Evolutionary conservation across 352 stramenopile genomes (phyloP), one percentile per base, ranked within the genome.

Genomic region (Nothophytophthora sp.): DNA sequence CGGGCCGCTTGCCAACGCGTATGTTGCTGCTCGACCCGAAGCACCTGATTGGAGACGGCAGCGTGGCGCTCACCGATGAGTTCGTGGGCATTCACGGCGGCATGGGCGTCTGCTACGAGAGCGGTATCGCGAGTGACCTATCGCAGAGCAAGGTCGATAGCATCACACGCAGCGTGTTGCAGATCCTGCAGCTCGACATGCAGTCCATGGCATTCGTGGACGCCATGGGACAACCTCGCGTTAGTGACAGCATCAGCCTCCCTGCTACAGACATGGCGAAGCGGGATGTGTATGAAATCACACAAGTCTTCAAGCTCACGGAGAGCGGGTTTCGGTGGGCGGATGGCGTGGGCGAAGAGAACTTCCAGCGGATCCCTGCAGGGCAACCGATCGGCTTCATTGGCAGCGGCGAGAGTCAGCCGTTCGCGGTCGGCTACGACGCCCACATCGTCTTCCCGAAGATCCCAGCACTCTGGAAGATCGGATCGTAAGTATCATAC

Each of bases 381-480:
- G 33, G 46, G 2, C 36, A 80, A 15, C 59, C 73, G 2, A 79
- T 92, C 27, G 77, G 77, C 0, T 81, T 70, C 30, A 53, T 85
- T n/a, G 72, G 65, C 9, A 37, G 11, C 8, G 60, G 56, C 13
- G 22, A n/a, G n/a, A n/a, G n/a, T n/a, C n/a, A 80, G 7, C 57
- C 64, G 6, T 81, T 90, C 20, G 44, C 40, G 11, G 74, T 88
- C 5, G 63, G 67, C 42, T 86, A 88, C 35, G 74, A 88, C 29
- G 61, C 79, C 35, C 68, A 76, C 47, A 74, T 90, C 49, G 73
- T 90, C 39, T 90, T 87, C 32, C 79, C 79, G 5, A 90, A 90
- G 50, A 57, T 90, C 15, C 55, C 66, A 8, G 39, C 63, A 24
- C 66, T 87, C 2, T 88, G 79, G 76, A 85, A 81, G 30, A 22